phyloP scores from a whole-genome alignment of 805 yeast genomes.

The Teunomyces lycoperdinae region DNA sequence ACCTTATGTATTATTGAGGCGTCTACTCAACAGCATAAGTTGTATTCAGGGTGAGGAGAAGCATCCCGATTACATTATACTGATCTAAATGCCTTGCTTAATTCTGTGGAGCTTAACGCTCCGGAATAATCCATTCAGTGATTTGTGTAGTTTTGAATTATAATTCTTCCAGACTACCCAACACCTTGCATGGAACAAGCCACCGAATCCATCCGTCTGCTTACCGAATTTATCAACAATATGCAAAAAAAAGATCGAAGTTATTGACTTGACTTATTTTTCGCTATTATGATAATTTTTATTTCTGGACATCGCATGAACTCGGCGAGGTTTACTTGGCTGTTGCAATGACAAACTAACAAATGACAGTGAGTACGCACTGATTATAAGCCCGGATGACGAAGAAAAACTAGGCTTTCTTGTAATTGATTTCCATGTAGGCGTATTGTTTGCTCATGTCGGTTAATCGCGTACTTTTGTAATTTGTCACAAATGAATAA shows the following conservation, averaged over 20 bases:
- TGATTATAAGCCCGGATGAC: slow-evolving; percentile 1
- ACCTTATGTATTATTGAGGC: not conserved
- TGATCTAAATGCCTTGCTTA: not conserved
- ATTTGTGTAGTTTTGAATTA: not conserved
- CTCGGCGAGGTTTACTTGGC: not conserved
- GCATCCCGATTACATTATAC: not conserved
- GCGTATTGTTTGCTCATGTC: not conserved
- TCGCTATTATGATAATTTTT: not conserved
- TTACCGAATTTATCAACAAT: not conserved
- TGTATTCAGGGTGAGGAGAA: slow-evolving; percentile 1
- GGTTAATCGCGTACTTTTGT: not conserved
- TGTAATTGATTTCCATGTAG: not conserved
- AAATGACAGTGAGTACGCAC: not conserved
- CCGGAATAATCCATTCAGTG: not conserved
- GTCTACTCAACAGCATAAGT: not conserved
- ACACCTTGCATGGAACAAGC: not conserved
- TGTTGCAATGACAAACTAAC: not conserved
- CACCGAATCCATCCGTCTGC: not conserved
- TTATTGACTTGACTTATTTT: not conserved
- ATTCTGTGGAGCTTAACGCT: not conserved
- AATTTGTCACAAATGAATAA: not conserved
- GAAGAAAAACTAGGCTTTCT: not conserved
- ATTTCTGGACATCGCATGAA: not conserved
- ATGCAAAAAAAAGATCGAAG: not conserved
- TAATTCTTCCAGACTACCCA: not conserved